These are phyloP conservation scores for Xylariaceae sp. DNA, from an alignment of 2,329 filamentous ascomycete genomes.

Conservation along the genomic window DNA sequence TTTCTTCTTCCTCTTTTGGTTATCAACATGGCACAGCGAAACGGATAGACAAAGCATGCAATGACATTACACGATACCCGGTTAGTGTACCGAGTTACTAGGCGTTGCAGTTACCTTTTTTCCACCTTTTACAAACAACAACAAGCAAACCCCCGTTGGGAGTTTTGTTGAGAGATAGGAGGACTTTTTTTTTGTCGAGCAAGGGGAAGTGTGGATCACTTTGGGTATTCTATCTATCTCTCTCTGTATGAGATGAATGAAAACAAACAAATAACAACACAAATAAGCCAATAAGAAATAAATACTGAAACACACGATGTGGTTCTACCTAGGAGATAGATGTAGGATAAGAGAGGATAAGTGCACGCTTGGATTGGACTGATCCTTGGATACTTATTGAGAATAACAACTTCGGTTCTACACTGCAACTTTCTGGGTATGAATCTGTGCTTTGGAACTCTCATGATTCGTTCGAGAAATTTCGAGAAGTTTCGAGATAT, in stretches of 20 bases:
- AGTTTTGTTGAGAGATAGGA: no score
- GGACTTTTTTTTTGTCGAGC: not conserved
- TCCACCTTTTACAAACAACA: not conserved
- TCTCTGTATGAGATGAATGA: not conserved
- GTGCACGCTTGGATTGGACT: not conserved
- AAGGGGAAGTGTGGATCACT: not conserved
- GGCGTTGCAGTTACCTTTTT: not conserved
- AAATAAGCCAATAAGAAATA: not conserved
- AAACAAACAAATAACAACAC: not conserved
- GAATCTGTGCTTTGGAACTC: no score
- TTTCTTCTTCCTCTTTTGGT: slow-evolving; percentile 1
- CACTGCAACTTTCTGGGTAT: no score
- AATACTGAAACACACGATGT: not conserved
- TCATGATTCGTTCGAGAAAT: no score
- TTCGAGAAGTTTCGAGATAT: not conserved
- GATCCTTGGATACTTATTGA: not conserved
- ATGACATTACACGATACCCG: slow-evolving; percentile 15
- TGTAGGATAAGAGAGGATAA: not conserved
- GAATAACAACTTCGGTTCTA: not conserved
- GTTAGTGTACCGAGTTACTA: slow-evolving; percentile 4
- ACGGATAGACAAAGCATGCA: slow-evolving; percentile 13
- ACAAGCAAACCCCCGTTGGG: no score
- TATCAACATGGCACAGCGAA: slow-evolving; percentile 8
- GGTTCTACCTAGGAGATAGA: not conserved
- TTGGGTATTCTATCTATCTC: not conserved